Base-by-base conservation (phyloP, 208 protist genomes). In the Leishmania arabica region DNA sequence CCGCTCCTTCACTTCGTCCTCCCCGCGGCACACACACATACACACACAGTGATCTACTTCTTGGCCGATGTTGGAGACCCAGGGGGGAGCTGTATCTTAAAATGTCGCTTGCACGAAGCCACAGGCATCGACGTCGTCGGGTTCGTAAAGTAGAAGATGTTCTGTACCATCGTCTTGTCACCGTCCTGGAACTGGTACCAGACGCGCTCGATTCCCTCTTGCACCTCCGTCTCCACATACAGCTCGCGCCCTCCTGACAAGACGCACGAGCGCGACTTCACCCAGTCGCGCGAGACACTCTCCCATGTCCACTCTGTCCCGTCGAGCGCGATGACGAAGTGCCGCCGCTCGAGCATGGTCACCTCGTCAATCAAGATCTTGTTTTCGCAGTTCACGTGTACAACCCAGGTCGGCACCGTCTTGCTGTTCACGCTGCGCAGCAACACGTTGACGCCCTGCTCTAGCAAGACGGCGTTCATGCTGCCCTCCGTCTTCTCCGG, bases 391-490 rank as follows among this genome's bases (percentile, higher is more conserved):
- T 91, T 81, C 65, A 90, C 87, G 21, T 77, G 64, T 7, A 83
- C 75, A 34, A 68, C 40, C 56, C 80, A 90, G 31, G 80, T 83
- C 72, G 85, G 85, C 7, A 75, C 66, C n/a, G 75, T 66, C 51
- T 83, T 86, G 70, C 54, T 79, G 77, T 89, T 82, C 53, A 94
- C 77, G 51, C 78, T 90, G 71, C 91, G 91, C 79, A 86, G 88
- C 62, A 90, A 73, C 6, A 92, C 84, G 42, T 72, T 45, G 15
- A 94, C 84, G 60, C 87, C 85, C 77, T 92, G 89, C 73, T 86
- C 85, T 15, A 86, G 72, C 40, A 94, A 70, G 27, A 91, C 79
- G 11, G 75, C 77, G 53, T 81, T 86, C 64, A 91, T 77, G 76
- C 81, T 90, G 17, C 86, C 88, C 40, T 77, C 73, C 15, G 86